Percentiles rank a stretch among this genome's conserved stretches.
phyloP scores from a whole-genome alignment of 345 rosid genomes.

The Euphorbia lathyris region DNA sequence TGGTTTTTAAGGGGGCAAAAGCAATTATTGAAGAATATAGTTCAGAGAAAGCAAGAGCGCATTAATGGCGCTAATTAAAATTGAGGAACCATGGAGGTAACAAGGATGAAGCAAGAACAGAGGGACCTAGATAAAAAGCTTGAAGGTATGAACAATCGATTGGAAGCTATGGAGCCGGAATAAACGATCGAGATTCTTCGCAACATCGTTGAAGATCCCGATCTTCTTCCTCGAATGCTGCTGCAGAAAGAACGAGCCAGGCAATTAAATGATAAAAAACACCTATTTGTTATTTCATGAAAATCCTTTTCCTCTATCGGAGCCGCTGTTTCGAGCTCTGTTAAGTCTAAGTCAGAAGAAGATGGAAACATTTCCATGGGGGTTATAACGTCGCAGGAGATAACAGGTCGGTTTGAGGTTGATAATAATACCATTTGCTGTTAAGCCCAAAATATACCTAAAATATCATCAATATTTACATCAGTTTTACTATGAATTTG shows the following conservation, averaged over 20 bases:
- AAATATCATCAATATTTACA: no score
- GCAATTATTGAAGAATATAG: no score
- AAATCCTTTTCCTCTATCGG: conserved; percentile 35
- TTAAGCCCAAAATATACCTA: no score
- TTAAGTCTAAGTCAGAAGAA: conserved; percentile 54
- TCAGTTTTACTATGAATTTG: no score
- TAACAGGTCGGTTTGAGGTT: conserved; percentile 14
- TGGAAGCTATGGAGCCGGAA: conserved; percentile 83
- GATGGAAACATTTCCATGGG: conserved; percentile 37
- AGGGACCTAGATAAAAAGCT: conserved; percentile 53
- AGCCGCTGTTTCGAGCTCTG: conserved; percentile 39
- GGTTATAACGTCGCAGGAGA: conserved; percentile 42
- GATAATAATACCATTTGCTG: conserved; percentile 23
- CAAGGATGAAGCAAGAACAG: no score
- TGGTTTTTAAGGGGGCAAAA: no score
- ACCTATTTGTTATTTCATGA: conserved; percentile 39
- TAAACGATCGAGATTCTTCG: conserved; percentile 87
- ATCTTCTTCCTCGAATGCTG: conserved; percentile 66
- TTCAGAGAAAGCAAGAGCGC: conserved; percentile 19
- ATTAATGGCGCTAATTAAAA: conserved; percentile 19
- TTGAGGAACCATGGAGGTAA: conserved; percentile 53
- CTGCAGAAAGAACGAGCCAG: conserved; percentile 46
- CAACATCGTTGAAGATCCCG: conserved; percentile 79
- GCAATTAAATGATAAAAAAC: conserved; percentile 41
- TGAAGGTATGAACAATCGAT: conserved; percentile 58